Conservation (phyloP, 805 yeast genomes). For the Starmerella floricola region DNA sequence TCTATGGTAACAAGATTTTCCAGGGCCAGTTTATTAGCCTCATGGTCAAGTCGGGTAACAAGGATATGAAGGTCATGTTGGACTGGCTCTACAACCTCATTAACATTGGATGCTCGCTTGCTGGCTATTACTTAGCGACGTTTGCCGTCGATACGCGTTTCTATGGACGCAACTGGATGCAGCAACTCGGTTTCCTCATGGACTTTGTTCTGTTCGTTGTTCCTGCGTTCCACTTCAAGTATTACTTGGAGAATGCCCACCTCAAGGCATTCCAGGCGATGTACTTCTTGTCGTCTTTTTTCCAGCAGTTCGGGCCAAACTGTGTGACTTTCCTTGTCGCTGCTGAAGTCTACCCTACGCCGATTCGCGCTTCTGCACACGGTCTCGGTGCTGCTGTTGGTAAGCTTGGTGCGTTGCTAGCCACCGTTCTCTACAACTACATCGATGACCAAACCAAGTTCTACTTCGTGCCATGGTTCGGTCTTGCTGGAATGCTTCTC, state of each 20-base stretch:
- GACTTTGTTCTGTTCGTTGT: slow-evolving; percentile 43
- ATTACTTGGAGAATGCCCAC: slow-evolving; percentile 28
- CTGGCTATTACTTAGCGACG: slow-evolving; percentile 50
- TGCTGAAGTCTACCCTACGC: slow-evolving; percentile 55
- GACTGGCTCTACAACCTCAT: slow-evolving; percentile 36
- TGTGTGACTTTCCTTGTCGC: slow-evolving; percentile 52
- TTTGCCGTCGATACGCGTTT: slow-evolving; percentile 39
- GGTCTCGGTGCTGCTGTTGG: slow-evolving; percentile 56
- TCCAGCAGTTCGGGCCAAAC: slow-evolving; percentile 58
- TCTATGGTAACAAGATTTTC: slow-evolving; percentile 54
- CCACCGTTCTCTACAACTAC: slow-evolving; percentile 33
- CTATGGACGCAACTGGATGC: slow-evolving; percentile 48
- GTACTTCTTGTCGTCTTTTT: slow-evolving; percentile 49
- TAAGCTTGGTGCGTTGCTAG: slow-evolving; percentile 53
- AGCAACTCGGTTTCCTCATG: slow-evolving; percentile 44
- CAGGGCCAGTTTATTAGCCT: slow-evolving; percentile 31
- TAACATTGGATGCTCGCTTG: slow-evolving; percentile 62
- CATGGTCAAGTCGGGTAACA: slow-evolving; percentile 30
- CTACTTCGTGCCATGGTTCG: slow-evolving; percentile 33
- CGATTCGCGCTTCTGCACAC: slow-evolving; percentile 54
- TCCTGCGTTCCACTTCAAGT: slow-evolving; percentile 48
- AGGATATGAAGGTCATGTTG: slow-evolving; percentile 40
- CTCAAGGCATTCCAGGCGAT: slow-evolving; percentile 37
- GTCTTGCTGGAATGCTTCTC: slow-evolving; percentile 30
- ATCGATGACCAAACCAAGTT: slow-evolving; percentile 28